A percentile compares a stretch with the other conserved stretches of the same genome.
phyloP scores from a whole-genome alignment of 352 stramenopile species.

The Phytopythium litorale region DNA sequence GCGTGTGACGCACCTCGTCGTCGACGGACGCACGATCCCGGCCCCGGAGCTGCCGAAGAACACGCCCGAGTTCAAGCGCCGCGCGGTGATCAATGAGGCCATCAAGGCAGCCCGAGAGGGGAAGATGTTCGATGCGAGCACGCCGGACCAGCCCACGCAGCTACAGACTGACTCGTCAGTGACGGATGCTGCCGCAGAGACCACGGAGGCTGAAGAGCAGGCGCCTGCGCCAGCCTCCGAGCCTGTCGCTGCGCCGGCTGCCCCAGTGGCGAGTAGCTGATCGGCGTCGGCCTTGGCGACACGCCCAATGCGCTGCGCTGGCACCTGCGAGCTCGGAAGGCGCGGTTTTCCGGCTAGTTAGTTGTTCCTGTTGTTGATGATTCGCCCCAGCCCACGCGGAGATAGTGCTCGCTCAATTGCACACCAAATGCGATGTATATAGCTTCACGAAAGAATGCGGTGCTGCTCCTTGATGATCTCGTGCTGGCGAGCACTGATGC shows the following conservation, averaged over 20 bases:
- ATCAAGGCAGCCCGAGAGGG: conserved; percentile 54
- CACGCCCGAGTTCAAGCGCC: conserved; percentile 60
- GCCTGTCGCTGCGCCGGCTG: conserved; percentile 15
- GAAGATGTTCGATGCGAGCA: conserved; percentile 18
- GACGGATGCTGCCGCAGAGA: conserved; percentile 11
- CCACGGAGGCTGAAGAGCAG: conserved; percentile 18
- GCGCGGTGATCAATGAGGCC: conserved; percentile 60
- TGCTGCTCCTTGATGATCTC: conserved; percentile 79
- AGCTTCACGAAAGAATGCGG: conserved; percentile 49
- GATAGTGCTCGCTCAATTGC: not conserved
- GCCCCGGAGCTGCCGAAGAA: conserved; percentile 66
- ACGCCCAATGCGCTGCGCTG: not conserved
- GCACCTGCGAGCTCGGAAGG: not conserved
- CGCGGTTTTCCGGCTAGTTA: not conserved
- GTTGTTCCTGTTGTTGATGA: conserved; percentile 5
- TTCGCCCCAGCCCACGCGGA: not conserved
- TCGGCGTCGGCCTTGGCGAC: not conserved
- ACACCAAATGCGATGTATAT: conserved; percentile 7
- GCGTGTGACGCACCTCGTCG: conserved; percentile 81
- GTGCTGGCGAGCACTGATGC: conserved; percentile 64
- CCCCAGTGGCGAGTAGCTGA: conserved; percentile 2
- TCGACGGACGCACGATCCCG: conserved; percentile 66
- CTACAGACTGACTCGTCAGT: conserved; percentile 7
- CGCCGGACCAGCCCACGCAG: conserved; percentile 13
- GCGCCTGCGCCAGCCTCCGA: conserved; percentile 11